Evolutionary conservation across 345 rosid species (phyloP), one percentile per base, ranked within the genome.

Genomic region (Capsella bursapastoris): DNA sequence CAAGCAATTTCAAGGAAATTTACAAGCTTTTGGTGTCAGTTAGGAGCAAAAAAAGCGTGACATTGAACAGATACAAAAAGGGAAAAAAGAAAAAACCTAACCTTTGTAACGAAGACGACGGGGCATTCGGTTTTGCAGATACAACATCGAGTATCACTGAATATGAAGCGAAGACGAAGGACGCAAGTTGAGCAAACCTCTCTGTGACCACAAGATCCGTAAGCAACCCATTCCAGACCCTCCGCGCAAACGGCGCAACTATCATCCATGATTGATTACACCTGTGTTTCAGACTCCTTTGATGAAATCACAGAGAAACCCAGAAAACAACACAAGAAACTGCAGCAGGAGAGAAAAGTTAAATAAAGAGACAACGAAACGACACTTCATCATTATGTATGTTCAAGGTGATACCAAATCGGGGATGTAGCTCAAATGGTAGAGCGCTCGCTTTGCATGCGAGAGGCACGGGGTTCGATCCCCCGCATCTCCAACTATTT

Each of bases 231-330:
- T 71, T 91, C 95, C 64, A 91, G 82, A 64, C 83, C 68, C 61
- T 94, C 98, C 0, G 97, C 97, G 61, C 98, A 94, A 28, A 94
- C 98, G 37, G 96, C 98, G 64, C 97, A 94, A 57, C 89, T 81
- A 53, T 91, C 96, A 62, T 91, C 97, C 98, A 93, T 93, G 34
- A 51, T 64, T 34, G 37, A 34, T 6, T 41, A 3, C 18, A 22
- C 7, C 37, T 58, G 44, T 44, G 31, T 75, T 47, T 47, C 31
- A 1, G 16, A 35, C 52, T 61, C 68, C 0, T 4, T 16, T 8
- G 68, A 43, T 6, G n/a, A 34, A 34, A 34, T 13, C 47, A 4
- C 47, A 43, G 48, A 59, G 59, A 64, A 53, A 63, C 77, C 37
- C 45, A 35, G 40, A 31, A 55, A 29, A 58, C 58, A 34, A 8